Evolutionary conservation across 2,329 filamentous ascomycete species (phyloP), one percentile per base, ranked within the genome.

Genomic region (Dryadomyces quercivorus): DNA sequence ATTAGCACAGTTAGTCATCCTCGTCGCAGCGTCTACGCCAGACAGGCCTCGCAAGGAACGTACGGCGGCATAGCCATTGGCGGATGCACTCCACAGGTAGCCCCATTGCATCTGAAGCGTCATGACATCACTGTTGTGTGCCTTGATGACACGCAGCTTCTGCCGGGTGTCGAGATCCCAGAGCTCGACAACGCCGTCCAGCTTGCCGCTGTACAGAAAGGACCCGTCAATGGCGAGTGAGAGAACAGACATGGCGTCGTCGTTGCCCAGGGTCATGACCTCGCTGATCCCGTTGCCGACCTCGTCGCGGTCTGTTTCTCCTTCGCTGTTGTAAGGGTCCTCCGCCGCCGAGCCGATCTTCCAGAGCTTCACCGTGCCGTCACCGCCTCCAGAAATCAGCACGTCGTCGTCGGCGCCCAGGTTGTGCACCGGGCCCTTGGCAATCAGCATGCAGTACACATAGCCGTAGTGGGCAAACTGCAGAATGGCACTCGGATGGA

Each of bases 121-220:
- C 75, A 94, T 89, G 50, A 97, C 81, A 66, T 97, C 89, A 46
- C 84, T 84, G 38, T 80, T 81, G 61, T 90, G 86, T 1, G 85
- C 82, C 64, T 86, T 90, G 64, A 98, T 85, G 18, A 88, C 90
- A 55, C 93, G 80, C 47, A 98, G 77, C 50, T 93, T 84, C 69
- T 98, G 93, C 53, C 86, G 84, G 0, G 93, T 97, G 65, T 97
- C 92, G 15, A 98, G 76, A 65, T 98, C 94, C 92, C 94, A 98
- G 12, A 98, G 81, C 66, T 97, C 92, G 57, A 98, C 82, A 51
- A 95, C 80, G 21, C 93, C 94, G 43, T 88, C 84, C 1, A 90
- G 79, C 61, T 94, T 86, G 49, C 93, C 93, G 56, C 87, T 88
- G 65, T 97, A 98, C 5, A 98, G 75, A 60, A 98, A 94, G 0